phyloP scores from a whole-genome alignment of 768 basidiomycete genomes.

The Psilocybe cubensis region DNA sequence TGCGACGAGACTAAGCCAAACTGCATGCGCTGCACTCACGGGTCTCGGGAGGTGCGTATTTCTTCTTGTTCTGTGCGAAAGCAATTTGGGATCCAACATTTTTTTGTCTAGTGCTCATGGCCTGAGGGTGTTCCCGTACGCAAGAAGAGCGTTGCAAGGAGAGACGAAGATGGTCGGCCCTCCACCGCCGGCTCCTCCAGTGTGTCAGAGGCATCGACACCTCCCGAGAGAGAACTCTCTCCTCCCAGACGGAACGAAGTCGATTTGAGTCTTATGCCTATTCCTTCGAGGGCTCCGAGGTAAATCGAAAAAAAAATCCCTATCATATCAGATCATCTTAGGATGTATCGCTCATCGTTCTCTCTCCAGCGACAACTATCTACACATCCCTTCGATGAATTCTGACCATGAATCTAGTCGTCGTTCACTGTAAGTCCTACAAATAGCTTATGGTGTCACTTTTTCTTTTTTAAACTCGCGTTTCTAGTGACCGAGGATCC shows the following conservation, averaged over 20 bases:
- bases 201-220: conserved; percentile 71
- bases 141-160: conserved; percentile 63
- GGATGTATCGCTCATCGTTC: conserved; percentile 1
- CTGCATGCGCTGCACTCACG: conserved; percentile 86
- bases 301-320: conserved; percentile 29
- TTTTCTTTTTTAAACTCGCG: conserved; percentile 12
- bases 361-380: conserved; percentile 45
- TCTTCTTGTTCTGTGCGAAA: conserved; percentile 1
- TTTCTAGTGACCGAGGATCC: conserved; percentile 42
- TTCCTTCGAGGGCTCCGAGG: conserved; percentile 44
- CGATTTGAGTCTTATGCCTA: conserved; percentile 44
- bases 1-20: conserved; percentile 92
- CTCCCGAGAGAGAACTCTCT: conserved; percentile 68
- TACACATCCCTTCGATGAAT: conserved; percentile 45
- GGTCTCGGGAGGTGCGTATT: conserved; percentile 74
- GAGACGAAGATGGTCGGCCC: conserved; percentile 67
- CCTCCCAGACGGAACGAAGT: conserved; percentile 57
- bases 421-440: conserved; percentile 48
- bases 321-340: conserved; percentile 17
- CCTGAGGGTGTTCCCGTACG: conserved; percentile 77
- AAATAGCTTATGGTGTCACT: conserved; percentile 3
- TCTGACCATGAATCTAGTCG: conserved; percentile 47
- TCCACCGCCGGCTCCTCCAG: conserved; percentile 80
- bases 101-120: conserved; percentile 71
- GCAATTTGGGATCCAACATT: not conserved